Base-by-base conservation (phyloP, 2,329 filamentous ascomycete genomes). In the Blastomyces gilchristii region DNA sequence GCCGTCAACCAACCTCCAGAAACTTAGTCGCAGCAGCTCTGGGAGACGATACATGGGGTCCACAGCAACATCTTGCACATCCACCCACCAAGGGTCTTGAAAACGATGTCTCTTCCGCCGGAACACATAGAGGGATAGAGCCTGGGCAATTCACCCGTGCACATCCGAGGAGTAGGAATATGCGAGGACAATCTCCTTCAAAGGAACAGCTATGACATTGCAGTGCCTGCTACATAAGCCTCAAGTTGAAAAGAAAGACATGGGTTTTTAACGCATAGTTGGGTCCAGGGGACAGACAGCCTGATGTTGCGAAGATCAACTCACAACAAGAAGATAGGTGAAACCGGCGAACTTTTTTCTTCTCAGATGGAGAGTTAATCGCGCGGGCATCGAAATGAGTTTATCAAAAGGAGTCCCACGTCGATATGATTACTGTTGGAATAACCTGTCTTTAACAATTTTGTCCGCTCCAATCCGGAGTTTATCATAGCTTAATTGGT, bases 21-120 rank as follows among this genome's bases (percentile, higher is more conserved):
- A 57, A 34, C 34, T 18, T 62, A 45, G 49, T 49, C n/a, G 22
- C 52, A 22, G 37, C 31, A 37, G 60, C 50, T 18, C 22, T 56
- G n/a, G 52, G 25, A 37, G 60, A 62, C 25, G 49, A 54, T 25
- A 47, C 52, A 53, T 60, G 45, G 56, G 56, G 57, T 56, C 57
- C 62, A 2, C 47, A 58, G 25, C 61, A 63, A 45, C 53, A 45
- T 47, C 7, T 34, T 22, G 57, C 58, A 14, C 56, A 60, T 45
- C 34, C 57, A 25, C 45, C 47, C 25, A 34, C 18, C 37, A 25
- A 28, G 37, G 57, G 53, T 5, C 31, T 50, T 59, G 56, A 39
- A 18, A 18, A n/a, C 22, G 3, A 4, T 28, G n/a, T 8, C 37
- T 31, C 37, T 16, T 2, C 41, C 11, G 9, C 12, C 37, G 39